These are phyloP conservation scores for Picochlorum sp. DNA, from an alignment of 139 green algal genomes.

Conservation along the genomic window DNA sequence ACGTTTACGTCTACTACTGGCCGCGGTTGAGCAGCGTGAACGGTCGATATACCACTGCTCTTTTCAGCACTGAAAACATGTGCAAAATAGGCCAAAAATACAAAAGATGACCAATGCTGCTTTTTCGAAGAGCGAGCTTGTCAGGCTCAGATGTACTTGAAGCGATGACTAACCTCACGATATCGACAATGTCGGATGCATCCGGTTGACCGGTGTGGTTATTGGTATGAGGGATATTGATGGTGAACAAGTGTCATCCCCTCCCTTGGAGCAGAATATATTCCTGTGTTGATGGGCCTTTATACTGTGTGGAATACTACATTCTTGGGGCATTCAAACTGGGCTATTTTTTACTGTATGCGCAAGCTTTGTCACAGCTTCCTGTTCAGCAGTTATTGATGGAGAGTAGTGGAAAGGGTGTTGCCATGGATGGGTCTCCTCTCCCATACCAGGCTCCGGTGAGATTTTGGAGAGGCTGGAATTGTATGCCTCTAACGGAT, in stretches of 20 bases:
- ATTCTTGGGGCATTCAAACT: slow-evolving; percentile 84
- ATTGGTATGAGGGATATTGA: slow-evolving; percentile 77
- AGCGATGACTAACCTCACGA: no score
- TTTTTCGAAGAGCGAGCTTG: no score
- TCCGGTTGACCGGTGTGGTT: no score
- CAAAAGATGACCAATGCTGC: no score
- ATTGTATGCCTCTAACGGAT: slow-evolving; percentile 49
- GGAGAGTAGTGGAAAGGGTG: slow-evolving; percentile 98
- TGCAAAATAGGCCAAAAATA: no score
- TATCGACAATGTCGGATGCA: no score
- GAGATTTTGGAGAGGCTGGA: slow-evolving; percentile 99
- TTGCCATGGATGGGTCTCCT: slow-evolving; percentile 76
- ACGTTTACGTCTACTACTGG: no score
- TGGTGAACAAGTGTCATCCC: slow-evolving; percentile 74
- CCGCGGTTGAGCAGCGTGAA: no score
- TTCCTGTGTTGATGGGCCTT: slow-evolving; percentile 92
- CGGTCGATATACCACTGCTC: no score
- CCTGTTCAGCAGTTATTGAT: slow-evolving; percentile 97
- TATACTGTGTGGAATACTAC: slow-evolving; percentile 91
- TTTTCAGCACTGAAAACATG: no score
- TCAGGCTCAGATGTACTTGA: no score
- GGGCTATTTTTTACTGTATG: slow-evolving; percentile 90
- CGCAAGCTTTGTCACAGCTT: slow-evolving; percentile 91
- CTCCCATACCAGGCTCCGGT: slow-evolving; percentile 87
- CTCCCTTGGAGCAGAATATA: slow-evolving; percentile 85